These are phyloP conservation scores for Acephala macrosclerotiorum DNA, from an alignment of 2,329 filamentous ascomycete genomes.

Conservation along the genomic window DNA sequence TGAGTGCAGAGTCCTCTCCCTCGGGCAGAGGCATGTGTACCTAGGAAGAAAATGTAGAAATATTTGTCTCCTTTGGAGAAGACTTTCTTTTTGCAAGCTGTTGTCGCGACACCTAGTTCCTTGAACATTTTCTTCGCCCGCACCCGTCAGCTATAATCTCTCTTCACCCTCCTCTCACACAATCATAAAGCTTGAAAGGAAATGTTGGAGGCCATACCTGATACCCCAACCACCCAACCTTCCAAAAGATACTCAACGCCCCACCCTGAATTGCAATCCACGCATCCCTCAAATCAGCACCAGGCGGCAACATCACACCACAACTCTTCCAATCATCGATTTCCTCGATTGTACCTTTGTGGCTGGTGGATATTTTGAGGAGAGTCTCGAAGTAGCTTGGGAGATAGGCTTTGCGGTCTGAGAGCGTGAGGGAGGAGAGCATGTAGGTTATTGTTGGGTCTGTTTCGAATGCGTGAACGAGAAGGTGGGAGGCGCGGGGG, in stretches of 20 bases:
- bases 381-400: not conserved
- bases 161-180: not conserved
- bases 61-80: slow-evolving; percentile 8
- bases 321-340: slow-evolving; percentile 14
- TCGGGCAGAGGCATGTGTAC: slow-evolving; percentile 7
- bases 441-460: slow-evolving; percentile 8
- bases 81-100: not conserved
- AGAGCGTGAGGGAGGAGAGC: not conserved
- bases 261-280: not conserved
- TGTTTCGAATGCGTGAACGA: not conserved
- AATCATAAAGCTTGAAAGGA: not conserved
- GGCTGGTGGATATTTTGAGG: slow-evolving; percentile 5
- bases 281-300: not conserved
- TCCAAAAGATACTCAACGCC: not conserved
- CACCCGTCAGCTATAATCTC: no score
- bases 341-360: slow-evolving; percentile 11
- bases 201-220: not conserved
- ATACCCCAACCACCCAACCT: slow-evolving; percentile 1
- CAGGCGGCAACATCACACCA: slow-evolving; percentile 18
- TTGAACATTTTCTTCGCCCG: not conserved
- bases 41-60: slow-evolving; percentile 26
- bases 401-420: not conserved
- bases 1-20: slow-evolving; percentile 20
- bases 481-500: not conserved
- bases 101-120: not conserved